A percentile compares a stretch with the other conserved stretches of the same genome.
phyloP scores from a whole-genome alignment of 208 protist species.

The Trypanosoma vivax region DNA sequence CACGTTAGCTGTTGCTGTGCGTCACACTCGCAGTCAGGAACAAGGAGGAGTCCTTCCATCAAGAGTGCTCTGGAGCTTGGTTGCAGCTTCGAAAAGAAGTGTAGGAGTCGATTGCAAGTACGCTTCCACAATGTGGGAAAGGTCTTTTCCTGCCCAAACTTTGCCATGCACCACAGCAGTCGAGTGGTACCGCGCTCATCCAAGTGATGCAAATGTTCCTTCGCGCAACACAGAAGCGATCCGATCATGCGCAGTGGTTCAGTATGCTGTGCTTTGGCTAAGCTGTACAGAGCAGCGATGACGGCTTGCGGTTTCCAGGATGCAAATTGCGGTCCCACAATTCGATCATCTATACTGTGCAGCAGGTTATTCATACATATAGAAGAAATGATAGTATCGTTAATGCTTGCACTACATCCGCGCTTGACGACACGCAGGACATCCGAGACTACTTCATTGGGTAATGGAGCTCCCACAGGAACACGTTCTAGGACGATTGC shows the following conservation, averaged over 20 bases:
- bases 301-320: slow-evolving; percentile 43
- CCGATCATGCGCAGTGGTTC: slow-evolving; percentile 20
- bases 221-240: slow-evolving; percentile 33
- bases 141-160: slow-evolving; percentile 15
- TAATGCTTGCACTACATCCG: background rate
- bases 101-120: slow-evolving; percentile 37
- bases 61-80: slow-evolving; percentile 31
- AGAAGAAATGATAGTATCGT: slow-evolving; percentile 15
- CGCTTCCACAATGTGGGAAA: slow-evolving; percentile 38
- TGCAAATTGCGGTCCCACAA: slow-evolving; percentile 25
- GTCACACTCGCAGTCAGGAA: slow-evolving; percentile 17
- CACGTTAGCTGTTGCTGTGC: slow-evolving; percentile 32
- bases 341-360: slow-evolving; percentile 24
- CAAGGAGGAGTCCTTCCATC: slow-evolving; percentile 42
- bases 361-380: slow-evolving; percentile 22
- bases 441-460: slow-evolving; percentile 22
- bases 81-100: slow-evolving; percentile 34
- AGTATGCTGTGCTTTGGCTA: slow-evolving; percentile 28
- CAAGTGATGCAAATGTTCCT: slow-evolving; percentile 36
- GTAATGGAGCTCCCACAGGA: slow-evolving; percentile 13
- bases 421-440: slow-evolving; percentile 31
- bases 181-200: slow-evolving; percentile 33
- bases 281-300: slow-evolving; percentile 39
- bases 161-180: slow-evolving; percentile 60
- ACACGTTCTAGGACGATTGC: slow-evolving; percentile 17